Evolutionary conservation across 108 stramenopile species (phyloP).

Genomic region (Nitzschia putrida): DNA sequence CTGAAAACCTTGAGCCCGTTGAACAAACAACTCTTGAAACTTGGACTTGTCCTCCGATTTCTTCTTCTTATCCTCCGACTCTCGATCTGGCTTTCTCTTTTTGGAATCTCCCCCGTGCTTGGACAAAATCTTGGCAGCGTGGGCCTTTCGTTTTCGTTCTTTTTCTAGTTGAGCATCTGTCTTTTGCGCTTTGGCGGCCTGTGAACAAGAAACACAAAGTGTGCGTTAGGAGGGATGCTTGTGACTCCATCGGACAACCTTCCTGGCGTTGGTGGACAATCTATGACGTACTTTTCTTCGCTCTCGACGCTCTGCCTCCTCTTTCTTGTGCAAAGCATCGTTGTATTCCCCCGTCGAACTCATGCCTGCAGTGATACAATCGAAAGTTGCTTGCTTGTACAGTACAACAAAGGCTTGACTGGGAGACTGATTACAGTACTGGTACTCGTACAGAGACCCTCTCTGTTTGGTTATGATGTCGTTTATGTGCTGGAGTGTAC

Average conservation of each 20-base stretch:
- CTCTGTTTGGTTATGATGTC: too few species aligned
- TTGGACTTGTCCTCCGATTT: conserved; percentile 33
- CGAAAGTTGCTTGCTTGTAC: too few species aligned
- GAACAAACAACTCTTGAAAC: conserved; percentile 74
- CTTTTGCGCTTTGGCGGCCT: conserved; percentile 67
- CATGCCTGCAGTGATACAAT: too few species aligned
- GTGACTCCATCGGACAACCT: neutral
- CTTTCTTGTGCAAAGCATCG: conserved; percentile 67
- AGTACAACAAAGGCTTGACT: too few species aligned
- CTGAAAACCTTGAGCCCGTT: conserved; percentile 81
- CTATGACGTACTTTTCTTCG: conserved; percentile 71
- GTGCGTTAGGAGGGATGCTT: neutral
- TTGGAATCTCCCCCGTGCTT: conserved; percentile 31
- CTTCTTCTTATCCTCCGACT: neutral
- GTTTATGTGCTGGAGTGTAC: too few species aligned
- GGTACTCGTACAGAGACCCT: too few species aligned
- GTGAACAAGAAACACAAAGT: neutral
- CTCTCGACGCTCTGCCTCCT: conserved; percentile 78
- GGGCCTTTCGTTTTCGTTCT: conserved; percentile 73
- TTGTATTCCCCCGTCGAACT: conserved; percentile 34
- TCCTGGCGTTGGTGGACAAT: neutral
- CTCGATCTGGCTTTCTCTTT: conserved; percentile 16
- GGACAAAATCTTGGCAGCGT: conserved; percentile 51
- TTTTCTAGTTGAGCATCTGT: conserved; percentile 61
- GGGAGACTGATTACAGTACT: too few species aligned